Evolutionary conservation across 768 basidiomycete genomes (phyloP), one percentile per base, ranked within the genome.

Genomic region (Mycena floridula): DNA sequence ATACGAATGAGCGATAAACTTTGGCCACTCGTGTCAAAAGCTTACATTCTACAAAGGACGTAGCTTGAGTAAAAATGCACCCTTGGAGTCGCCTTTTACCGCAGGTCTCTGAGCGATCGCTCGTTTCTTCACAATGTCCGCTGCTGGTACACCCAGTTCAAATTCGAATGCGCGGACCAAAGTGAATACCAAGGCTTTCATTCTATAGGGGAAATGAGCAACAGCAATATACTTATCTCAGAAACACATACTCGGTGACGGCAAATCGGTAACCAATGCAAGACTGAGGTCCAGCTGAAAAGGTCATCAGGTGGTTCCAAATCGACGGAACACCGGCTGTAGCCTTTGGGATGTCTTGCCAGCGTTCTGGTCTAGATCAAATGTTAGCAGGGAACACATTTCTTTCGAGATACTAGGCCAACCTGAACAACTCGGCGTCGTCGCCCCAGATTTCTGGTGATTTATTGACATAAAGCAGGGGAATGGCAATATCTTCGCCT

Each of bases 401-500:
- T n/a, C n/a, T n/a, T n/a, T n/a, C n/a, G 18, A 35, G 32, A 35
- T 4, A 35, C 13, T 3, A 18, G 32, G 32, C 13, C 32, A 35
- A 35, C 32, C 18, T 35, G 7, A 35, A 35, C 32, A 15, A 3
- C 15, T 35, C 32, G 32, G 32, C 32, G 18, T 35, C 32, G 13
- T 35, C 32, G 18, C 32, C 32, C 32, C 32, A 35, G 32, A 35
- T 13, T 18, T 18, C 13, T 18, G 13, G 13, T 13, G 32, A 13
- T 3, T 50, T 48, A 46, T 65, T 59, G 23, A 64, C 30, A 8
- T 43, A 28, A 4, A 51, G 20, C 28, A 63, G 56, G 18, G 59
- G 58, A 28, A 63, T 54, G 26, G 64, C 59, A 38, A 70, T 56
- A 6, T 20, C 25, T 27, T 61, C 54, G 1, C 61, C 63, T 21